phyloP scores from a whole-genome alignment of 1,284 basidiomycete species.

The Entoloma clypeatum region DNA sequence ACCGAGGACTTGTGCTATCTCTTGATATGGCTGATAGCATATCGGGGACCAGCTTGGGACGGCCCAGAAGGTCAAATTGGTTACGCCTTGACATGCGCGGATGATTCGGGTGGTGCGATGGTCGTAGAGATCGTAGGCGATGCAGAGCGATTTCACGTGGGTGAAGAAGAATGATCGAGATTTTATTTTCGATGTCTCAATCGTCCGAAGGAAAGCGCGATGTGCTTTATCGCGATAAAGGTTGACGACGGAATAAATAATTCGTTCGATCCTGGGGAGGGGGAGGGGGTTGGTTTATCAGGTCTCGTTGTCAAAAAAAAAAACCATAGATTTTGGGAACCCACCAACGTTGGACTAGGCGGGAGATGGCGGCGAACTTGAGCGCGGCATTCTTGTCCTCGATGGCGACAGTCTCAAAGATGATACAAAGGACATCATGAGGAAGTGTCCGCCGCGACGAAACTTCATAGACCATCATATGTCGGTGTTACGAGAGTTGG shows the following conservation, averaged over 20 bases:
- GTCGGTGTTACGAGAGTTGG: slow-evolving; percentile 11
- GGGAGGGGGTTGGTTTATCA: background rate
- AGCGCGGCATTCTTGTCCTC: slow-evolving; percentile 23
- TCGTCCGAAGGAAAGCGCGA: slow-evolving; percentile 26
- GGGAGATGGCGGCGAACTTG: slow-evolving; percentile 25
- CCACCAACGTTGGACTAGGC: slow-evolving; percentile 25
- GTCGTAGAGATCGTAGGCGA: slow-evolving; percentile 26
- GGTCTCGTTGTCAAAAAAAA: background rate
- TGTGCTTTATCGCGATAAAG: slow-evolving; percentile 25
- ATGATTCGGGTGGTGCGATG: slow-evolving; percentile 23
- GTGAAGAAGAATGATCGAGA: slow-evolving; percentile 25
- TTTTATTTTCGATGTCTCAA: slow-evolving; percentile 25
- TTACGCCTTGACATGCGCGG: slow-evolving; percentile 24
- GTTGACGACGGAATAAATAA: slow-evolving; percentile 26
- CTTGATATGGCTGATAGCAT: slow-evolving; percentile 7
- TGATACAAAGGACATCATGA: slow-evolving; percentile 24
- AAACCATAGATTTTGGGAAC: slow-evolving; percentile 9
- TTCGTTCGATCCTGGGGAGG: slow-evolving; percentile 23
- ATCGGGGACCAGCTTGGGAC: slow-evolving; percentile 14
- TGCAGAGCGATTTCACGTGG: slow-evolving; percentile 27
- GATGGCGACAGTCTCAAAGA: slow-evolving; percentile 25
- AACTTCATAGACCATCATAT: slow-evolving; percentile 3
- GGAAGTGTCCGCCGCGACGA: slow-evolving; percentile 16
- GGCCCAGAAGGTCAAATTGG: slow-evolving; percentile 27
- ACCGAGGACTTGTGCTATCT: slow-evolving; percentile 17